These are phyloP conservation scores for Curvularia hawaiiensis DNA, from an alignment of 2,329 filamentous ascomycete species.

Conservation along the genomic window DNA sequence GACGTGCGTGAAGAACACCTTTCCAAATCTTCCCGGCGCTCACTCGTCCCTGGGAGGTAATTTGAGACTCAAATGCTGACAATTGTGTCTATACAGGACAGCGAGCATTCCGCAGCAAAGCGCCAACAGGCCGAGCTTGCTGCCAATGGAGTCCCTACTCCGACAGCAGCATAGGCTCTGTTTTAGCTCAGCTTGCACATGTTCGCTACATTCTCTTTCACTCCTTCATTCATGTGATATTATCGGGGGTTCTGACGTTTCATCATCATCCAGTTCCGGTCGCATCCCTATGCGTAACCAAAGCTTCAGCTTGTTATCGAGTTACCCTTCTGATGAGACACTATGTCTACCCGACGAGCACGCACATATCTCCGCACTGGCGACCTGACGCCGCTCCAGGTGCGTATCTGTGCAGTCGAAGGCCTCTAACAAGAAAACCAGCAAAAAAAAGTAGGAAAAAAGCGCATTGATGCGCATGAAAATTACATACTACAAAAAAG, in stretches of 20 bases:
- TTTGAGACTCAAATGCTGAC: conserved; percentile 38
- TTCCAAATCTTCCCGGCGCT: conserved; percentile 26
- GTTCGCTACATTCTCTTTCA: conserved; percentile 29
- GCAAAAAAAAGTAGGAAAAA: conserved; percentile 39
- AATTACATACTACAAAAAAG: conserved; percentile 22
- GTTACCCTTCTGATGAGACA: conserved; percentile 15
- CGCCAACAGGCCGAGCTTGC: conserved; percentile 37
- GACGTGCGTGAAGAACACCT: conserved; percentile 50
- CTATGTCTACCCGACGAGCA: not conserved
- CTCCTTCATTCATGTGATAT: conserved; percentile 16
- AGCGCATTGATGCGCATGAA: conserved; percentile 8
- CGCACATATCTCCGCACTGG: conserved; percentile 10
- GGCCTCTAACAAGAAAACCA: conserved; percentile 31
- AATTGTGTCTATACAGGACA: conserved; percentile 46
- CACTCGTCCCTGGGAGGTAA: conserved; percentile 24
- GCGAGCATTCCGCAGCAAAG: conserved; percentile 41
- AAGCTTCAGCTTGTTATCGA: conserved; percentile 18
- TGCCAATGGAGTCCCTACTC: conserved; percentile 36
- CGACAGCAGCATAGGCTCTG: conserved; percentile 36
- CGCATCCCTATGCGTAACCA: conserved; percentile 20
- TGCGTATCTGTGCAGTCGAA: conserved; percentile 22
- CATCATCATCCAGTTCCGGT: conserved; percentile 30
- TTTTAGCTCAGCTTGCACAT: conserved; percentile 39
- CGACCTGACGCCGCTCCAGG: conserved; percentile 16
- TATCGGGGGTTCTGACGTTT: conserved; percentile 32